phyloP scores from a whole-genome alignment of 1,284 basidiomycete species.

The Leccinum pallidistipes region DNA sequence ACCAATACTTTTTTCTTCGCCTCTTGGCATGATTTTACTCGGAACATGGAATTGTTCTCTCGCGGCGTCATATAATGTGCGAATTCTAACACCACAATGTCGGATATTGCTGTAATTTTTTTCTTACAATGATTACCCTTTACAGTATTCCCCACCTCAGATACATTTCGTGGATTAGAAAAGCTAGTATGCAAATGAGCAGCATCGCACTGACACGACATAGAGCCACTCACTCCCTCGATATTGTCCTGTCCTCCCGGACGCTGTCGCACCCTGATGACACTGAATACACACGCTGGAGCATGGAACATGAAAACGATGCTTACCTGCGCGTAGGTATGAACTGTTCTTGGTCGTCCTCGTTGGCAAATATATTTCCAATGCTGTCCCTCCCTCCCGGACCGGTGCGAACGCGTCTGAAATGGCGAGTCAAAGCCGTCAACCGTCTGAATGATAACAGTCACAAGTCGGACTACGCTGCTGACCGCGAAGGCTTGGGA shows the following conservation, averaged over 20 bases:
- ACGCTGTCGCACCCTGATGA: slow-evolving; percentile 52
- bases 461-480: background rate
- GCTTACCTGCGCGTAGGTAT: slow-evolving; percentile 65
- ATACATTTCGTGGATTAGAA: slow-evolving; percentile 18
- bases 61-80: background rate
- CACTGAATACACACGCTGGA: background rate
- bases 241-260: slow-evolving; percentile 67
- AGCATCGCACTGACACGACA: background rate
- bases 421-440: background rate
- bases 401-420: slow-evolving; percentile 52
- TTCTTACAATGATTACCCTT: background rate
- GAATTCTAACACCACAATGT: background rate
- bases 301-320: background rate
- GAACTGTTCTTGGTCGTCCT: slow-evolving; percentile 46
- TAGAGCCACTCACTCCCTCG: slow-evolving; percentile 45
- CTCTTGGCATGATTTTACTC: background rate
- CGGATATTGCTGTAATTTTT: background rate
- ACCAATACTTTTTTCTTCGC: slow-evolving; percentile 41
- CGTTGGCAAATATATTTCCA: slow-evolving; percentile 48
- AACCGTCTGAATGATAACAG: background rate
- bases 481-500: slow-evolving; percentile 50
- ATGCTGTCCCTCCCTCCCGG: slow-evolving; percentile 53
- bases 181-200: slow-evolving; percentile 21
- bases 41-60: background rate
- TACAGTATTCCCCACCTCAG: background rate